Conservation (phyloP, 1,284 basidiomycete genomes). For the Sutorius eximius region DNA sequence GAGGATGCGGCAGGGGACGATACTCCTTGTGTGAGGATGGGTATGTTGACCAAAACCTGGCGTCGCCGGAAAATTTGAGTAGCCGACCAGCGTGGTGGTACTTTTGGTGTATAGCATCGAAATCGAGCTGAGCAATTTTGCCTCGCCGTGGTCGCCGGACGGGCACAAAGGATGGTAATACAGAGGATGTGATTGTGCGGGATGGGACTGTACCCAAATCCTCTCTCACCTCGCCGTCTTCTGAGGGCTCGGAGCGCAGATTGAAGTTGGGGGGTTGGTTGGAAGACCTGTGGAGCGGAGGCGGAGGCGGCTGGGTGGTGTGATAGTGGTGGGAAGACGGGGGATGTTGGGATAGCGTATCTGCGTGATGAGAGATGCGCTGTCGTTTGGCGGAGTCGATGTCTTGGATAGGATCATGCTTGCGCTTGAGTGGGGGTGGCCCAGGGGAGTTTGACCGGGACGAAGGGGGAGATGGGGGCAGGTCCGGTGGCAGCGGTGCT, state of each 20-base stretch:
- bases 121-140: slow-evolving; percentile 43
- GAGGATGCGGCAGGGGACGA: slow-evolving; percentile 59
- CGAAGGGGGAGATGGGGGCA: slow-evolving; percentile 66
- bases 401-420: slow-evolving; percentile 48
- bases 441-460: slow-evolving; percentile 63
- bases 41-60: slow-evolving; percentile 71
- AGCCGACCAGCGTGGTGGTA: slow-evolving; percentile 61
- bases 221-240: slow-evolving; percentile 59
- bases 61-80: slow-evolving; percentile 75
- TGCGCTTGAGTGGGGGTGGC: slow-evolving; percentile 55
- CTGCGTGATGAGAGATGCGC: slow-evolving; percentile 44
- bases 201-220: slow-evolving; percentile 31
- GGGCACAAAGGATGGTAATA: slow-evolving; percentile 50
- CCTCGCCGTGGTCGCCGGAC: slow-evolving; percentile 65
- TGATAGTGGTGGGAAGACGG: slow-evolving; percentile 29
- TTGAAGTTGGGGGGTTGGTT: slow-evolving; percentile 31
- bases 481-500: slow-evolving; percentile 56
- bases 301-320: slow-evolving; percentile 25
- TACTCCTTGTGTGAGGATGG: slow-evolving; percentile 63
- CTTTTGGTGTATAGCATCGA: slow-evolving; percentile 58
- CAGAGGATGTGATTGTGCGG: slow-evolving; percentile 33
- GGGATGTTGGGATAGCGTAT: slow-evolving; percentile 30
- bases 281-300: slow-evolving; percentile 31
- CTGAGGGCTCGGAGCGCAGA: slow-evolving; percentile 51
- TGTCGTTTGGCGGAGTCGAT: slow-evolving; percentile 56